Evolutionary conservation across 1,284 basidiomycete species (phyloP).

Genomic region (Psilocybe mexicana): DNA sequence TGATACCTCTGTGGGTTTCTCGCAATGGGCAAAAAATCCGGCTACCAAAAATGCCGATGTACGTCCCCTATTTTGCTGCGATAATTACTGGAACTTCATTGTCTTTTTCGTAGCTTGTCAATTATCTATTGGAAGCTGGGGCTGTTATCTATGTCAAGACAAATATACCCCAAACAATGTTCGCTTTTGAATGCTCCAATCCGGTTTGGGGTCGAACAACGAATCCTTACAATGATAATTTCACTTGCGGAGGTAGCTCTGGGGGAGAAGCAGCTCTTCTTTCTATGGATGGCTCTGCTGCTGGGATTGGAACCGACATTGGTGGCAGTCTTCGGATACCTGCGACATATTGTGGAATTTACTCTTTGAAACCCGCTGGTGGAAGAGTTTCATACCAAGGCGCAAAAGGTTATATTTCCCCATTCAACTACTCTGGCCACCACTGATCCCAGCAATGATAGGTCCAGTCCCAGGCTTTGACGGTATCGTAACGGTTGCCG

Average conservation of each 20-base stretch:
- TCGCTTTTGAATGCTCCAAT: conserved; percentile 87
- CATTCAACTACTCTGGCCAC: neutral
- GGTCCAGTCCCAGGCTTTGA: conserved; percentile 66
- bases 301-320: conserved; percentile 83
- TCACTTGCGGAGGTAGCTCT: conserved; percentile 76
- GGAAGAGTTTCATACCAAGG: conserved; percentile 55
- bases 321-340: conserved; percentile 82
- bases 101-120: conserved; percentile 38
- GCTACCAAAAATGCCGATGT: conserved; percentile 59
- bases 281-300: conserved; percentile 70
- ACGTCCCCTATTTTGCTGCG: conserved; percentile 21
- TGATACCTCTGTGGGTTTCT: conserved; percentile 76
- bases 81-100: neutral
- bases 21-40: conserved; percentile 64
- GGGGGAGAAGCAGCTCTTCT: conserved; percentile 81
- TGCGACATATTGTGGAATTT: conserved; percentile 78
- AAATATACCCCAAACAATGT: conserved; percentile 82
- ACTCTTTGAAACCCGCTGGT: conserved; percentile 72
- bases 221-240: conserved; percentile 69
- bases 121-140: conserved; percentile 47
- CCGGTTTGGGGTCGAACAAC: conserved; percentile 76
- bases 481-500: conserved; percentile 57
- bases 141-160: conserved; percentile 51
- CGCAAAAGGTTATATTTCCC: conserved; percentile 39
- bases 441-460: conserved; percentile 22